Base-by-base conservation (phyloP, 495 filamentous ascomycete genomes). In the Niebla homalea region DNA sequence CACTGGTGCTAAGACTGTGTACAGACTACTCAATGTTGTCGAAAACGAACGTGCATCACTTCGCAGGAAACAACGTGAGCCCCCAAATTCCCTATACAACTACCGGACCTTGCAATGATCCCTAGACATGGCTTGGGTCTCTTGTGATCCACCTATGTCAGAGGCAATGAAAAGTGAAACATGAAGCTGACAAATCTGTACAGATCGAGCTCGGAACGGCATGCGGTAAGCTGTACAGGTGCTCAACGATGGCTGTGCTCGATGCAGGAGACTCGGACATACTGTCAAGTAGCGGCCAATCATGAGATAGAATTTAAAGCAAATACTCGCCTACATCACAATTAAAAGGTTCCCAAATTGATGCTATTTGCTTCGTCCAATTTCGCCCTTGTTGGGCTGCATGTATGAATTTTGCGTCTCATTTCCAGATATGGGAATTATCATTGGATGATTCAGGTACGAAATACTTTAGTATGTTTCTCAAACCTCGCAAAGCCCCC, bases 241-340 rank as follows among this genome's bases (percentile, higher is more conserved):
- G 88, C 78, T 84, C 83, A 47, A 93, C 88, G 64, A 93, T 97
- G 87, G 81, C 89, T 53, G 81, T 96, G 67, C 71, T 97, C 39
- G 89, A 96, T 71, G 89, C 87, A 69, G 92, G 92, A 84, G 92
- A 97, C 80, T 92, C 85, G 49, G 90, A 98, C 73, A 96, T 97
- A 69, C 77, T 98, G 60, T 78, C 69, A 21, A 35, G 45, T 16
- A 26, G 25, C 11, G 45, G 45, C 16, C 19, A 18, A 22, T 35
- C 32, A 26, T 36, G 19, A 48, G 32, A 32, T 32, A 12, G 29
- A n/a, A n/a, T 12, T 32, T 32, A 12, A 32, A 32, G 29, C 29
- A 32, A 32, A 8, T 12, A 12, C 0, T 12, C 14, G 8, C 14
- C 29, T 32, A 32, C 14, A 32, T 32, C 29, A 32, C 29, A 32